Percentiles rank a stretch among this genome's conserved stretches.
Conservation (phyloP, 352 stramenopile genomes). For the Globisporangium viniferum region DNA sequence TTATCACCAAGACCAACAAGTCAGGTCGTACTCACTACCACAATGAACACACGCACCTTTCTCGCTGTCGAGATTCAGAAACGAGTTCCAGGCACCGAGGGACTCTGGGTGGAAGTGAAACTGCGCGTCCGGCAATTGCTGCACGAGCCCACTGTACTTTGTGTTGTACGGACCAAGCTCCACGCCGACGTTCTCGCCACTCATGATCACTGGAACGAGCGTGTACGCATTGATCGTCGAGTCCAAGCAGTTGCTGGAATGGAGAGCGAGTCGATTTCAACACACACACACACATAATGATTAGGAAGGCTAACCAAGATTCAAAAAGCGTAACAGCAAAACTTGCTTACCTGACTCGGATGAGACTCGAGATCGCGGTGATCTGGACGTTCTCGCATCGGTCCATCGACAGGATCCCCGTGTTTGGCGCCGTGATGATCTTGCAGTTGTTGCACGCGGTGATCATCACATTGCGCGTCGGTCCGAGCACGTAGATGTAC, state of each 20-base stretch:
- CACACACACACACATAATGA: background rate
- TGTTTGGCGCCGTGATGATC: slow-evolving; percentile 93
- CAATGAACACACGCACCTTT: slow-evolving; percentile 33
- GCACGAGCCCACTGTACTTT: slow-evolving; percentile 89
- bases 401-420: slow-evolving; percentile 90
- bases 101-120: slow-evolving; percentile 53
- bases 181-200: slow-evolving; percentile 94
- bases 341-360: slow-evolving; percentile 71
- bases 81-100: slow-evolving; percentile 54
- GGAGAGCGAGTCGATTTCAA: slow-evolving; percentile 17
- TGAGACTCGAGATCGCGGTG: slow-evolving; percentile 76
- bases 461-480: slow-evolving; percentile 92
- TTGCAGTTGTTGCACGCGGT: slow-evolving; percentile 94
- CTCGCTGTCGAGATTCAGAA: slow-evolving; percentile 67
- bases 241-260: slow-evolving; percentile 91
- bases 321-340: background rate
- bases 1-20: background rate
- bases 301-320: background rate
- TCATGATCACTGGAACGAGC: slow-evolving; percentile 88
- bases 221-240: slow-evolving; percentile 92
- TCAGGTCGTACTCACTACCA: background rate
- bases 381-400: slow-evolving; percentile 94
- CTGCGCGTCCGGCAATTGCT: slow-evolving; percentile 54
- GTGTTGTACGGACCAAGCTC: slow-evolving; percentile 95
- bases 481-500: slow-evolving; percentile 94